phyloP scores from a whole-genome alignment of 2,329 filamentous ascomycete species.

The Diaporthe velutina region DNA sequence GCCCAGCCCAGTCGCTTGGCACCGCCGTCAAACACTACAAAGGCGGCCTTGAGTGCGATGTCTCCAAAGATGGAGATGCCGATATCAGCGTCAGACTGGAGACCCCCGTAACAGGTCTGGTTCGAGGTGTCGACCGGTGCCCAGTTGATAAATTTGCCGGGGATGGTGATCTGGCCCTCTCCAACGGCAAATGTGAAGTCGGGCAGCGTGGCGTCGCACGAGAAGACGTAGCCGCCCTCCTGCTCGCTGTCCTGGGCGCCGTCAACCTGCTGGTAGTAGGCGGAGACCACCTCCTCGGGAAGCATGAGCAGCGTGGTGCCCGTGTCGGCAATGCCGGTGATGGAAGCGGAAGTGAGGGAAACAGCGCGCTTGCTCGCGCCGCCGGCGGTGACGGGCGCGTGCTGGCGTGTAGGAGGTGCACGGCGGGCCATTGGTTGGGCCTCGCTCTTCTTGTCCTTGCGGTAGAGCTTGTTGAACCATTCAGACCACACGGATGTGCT shows the following conservation, averaged over 20 bases:
- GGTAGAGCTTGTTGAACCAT: constrained; percentile 13
- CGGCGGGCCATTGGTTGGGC: background rate
- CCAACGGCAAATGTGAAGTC: constrained; percentile 58
- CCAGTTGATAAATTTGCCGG: constrained; percentile 56
- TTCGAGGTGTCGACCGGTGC: constrained; percentile 41
- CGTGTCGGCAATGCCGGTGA: constrained; percentile 61
- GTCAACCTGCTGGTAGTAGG: constrained; percentile 59
- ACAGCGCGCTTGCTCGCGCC: constrained; percentile 27
- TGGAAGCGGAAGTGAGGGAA: constrained; percentile 45
- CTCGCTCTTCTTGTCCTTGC: constrained; percentile 1
- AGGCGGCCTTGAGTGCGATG: constrained; percentile 47
- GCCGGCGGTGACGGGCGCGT: constrained; percentile 24
- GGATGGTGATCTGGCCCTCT: constrained; percentile 55
- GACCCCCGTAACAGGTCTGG: constrained; percentile 49
- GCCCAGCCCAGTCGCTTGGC: constrained; percentile 57
- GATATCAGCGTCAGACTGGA: constrained; percentile 48
- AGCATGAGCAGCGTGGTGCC: constrained; percentile 64
- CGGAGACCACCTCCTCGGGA: constrained; percentile 54
- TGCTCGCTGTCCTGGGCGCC: constrained; percentile 50
- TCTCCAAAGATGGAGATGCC: constrained; percentile 48
- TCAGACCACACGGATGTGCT: background rate
- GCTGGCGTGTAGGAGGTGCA: constrained; percentile 25
- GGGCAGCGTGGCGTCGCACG: constrained; percentile 57
- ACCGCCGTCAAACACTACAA: constrained; percentile 50
- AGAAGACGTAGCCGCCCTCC: constrained; percentile 58